phyloP scores from a whole-genome alignment of 1,284 basidiomycete genomes.

The Sporisorium sorghi region DNA sequence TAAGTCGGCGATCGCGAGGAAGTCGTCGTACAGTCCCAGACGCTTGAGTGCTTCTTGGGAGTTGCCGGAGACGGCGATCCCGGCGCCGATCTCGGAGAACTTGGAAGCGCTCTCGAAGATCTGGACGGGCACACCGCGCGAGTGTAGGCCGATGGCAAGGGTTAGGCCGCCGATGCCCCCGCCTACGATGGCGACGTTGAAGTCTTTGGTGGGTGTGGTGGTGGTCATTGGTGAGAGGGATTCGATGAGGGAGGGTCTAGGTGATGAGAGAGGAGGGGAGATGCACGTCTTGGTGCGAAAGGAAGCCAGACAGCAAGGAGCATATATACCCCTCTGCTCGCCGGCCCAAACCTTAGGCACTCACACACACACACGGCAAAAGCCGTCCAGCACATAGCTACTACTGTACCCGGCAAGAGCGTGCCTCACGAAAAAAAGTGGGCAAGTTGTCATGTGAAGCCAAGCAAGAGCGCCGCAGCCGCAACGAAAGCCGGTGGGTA shows the following conservation, averaged over 20 bases:
- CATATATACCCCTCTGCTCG: not conserved
- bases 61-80: conserved; percentile 41
- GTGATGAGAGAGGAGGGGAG: too few relatives aligned
- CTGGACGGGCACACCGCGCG: conserved; percentile 26
- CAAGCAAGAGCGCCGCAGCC: not conserved
- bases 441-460: not conserved
- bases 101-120: conserved; percentile 48
- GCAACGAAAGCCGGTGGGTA: too few relatives aligned
- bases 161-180: conserved; percentile 56
- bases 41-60: conserved; percentile 31
- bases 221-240: not conserved
- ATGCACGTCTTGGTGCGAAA: not conserved
- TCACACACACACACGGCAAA: too few relatives aligned
- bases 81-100: conserved; percentile 52
- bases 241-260: too few relatives aligned
- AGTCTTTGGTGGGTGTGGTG: conserved; percentile 32
- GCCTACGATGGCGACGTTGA: conserved; percentile 46
- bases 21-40: conserved; percentile 38
- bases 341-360: too few relatives aligned
- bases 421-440: too few relatives aligned
- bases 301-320: too few relatives aligned
- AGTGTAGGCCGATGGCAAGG: conserved; percentile 41
- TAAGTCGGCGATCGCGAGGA: conserved; percentile 43
- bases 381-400: too few relatives aligned
- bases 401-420: not conserved